Percentiles rank a stretch among this genome's conserved stretches.
phyloP scores from a whole-genome alignment of 1,284 basidiomycete species.

The Leccinum idahoense region DNA sequence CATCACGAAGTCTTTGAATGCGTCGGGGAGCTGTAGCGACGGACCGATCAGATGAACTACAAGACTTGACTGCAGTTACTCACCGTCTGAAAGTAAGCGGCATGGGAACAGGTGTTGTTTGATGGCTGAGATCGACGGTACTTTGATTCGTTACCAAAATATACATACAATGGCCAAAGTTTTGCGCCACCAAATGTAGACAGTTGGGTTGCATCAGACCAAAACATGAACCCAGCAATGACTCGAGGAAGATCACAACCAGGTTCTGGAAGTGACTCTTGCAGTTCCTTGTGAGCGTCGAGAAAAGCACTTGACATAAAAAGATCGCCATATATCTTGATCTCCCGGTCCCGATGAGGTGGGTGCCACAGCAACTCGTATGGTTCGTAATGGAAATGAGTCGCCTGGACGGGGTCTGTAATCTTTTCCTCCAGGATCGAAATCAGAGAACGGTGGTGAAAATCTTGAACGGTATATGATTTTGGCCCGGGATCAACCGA shows the following conservation, averaged over 20 bases:
- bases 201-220: not conserved
- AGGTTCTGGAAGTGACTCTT: too few relatives aligned
- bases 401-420: not conserved
- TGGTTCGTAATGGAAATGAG: not conserved
- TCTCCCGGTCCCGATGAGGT: too few relatives aligned
- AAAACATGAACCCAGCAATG: not conserved
- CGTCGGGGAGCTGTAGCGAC: not conserved
- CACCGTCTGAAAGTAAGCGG: not conserved
- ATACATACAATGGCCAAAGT: not conserved
- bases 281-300: too few relatives aligned
- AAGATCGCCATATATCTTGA: too few relatives aligned
- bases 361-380: too few relatives aligned
- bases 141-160: not conserved
- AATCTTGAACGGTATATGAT: not conserved
- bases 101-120: not conserved
- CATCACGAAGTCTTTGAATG: not conserved
- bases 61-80: not conserved
- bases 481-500: too few relatives aligned
- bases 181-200: not conserved
- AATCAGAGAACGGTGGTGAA: not conserved
- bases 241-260: too few relatives aligned
- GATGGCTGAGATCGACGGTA: not conserved
- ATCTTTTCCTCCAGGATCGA: not conserved
- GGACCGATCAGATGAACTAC: too few relatives aligned
- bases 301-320: too few relatives aligned